Conservation (phyloP, 2,329 filamentous ascomycete genomes). For the Fusarium continuum region DNA sequence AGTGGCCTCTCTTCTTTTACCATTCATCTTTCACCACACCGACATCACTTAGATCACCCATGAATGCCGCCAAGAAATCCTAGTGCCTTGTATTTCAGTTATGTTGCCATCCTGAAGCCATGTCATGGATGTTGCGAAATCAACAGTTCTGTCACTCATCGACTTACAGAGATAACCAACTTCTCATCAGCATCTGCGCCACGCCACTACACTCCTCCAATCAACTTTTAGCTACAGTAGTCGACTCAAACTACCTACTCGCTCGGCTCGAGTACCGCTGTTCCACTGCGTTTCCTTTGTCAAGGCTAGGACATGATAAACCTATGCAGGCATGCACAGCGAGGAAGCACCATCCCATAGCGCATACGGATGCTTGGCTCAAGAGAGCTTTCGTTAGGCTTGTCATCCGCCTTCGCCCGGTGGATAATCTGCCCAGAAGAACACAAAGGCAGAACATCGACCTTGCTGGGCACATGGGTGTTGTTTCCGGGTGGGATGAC, state of each 20-base stretch:
- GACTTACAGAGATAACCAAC: neutral
- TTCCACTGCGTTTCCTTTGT: slow-evolving; percentile 24
- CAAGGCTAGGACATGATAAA: slow-evolving; percentile 3
- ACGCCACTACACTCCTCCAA: slow-evolving; percentile 15
- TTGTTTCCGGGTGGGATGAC: slow-evolving; percentile 17
- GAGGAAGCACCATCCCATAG: slow-evolving; percentile 10
- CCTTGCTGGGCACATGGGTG: slow-evolving; percentile 2
- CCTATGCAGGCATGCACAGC: slow-evolving; percentile 14
- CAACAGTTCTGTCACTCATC: neutral
- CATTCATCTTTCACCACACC: neutral
- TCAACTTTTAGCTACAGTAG: neutral
- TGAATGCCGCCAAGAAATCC: neutral
- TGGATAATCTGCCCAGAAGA: neutral
- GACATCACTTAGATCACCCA: neutral
- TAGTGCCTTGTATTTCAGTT: neutral
- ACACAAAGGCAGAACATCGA: neutral
- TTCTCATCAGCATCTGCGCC: slow-evolving; percentile 12
- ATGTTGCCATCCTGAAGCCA: neutral
- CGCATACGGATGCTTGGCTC: slow-evolving; percentile 7
- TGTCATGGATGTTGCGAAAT: neutral
- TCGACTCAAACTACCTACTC: slow-evolving; percentile 22
- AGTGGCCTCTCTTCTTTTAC: neutral
- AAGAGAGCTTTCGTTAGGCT: neutral
- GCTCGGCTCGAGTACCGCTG: slow-evolving; percentile 13
- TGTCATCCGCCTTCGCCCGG: neutral